Evolutionary conservation across 441 rosid species (phyloP), one percentile per base, ranked within the genome.

Genomic region (Croton setiger): DNA sequence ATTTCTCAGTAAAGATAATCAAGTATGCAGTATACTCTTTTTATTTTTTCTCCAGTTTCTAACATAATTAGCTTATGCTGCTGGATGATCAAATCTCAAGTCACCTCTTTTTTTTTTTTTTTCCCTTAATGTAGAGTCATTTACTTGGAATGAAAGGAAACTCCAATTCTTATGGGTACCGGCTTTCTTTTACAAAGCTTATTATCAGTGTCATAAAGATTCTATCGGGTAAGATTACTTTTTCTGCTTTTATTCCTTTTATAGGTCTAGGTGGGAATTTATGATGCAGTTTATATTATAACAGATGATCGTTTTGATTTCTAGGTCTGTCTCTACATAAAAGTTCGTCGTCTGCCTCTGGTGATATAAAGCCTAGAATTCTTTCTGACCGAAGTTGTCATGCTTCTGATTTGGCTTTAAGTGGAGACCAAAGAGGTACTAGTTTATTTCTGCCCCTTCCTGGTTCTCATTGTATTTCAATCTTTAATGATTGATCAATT

Each of bases 1-100:
- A 57, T 93, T 93, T 80, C 87, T 93, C 10, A 96, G 99, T 76
- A 85, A 88, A 73, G 97, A 93, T 63, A 96, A 96, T 80, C 99
- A 96, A 94, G 99, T 93, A 80, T 60, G 51, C 68, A n/a, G 43
- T 37, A 62, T 63, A 62, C 55, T 57, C 23, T 63, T n/a, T 31
- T 47, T 48, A 68, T 58, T 37, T 5, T 36, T 15, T 11, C 23
- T 39, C 20, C 54, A 44, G 7, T 53, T 59, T 15, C 39, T 49
- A 47, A 47, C 14, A 51, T 59, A 11, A 39, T 39, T 59, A 54
- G 49, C 60, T 10, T 56, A 58, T 67, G 48, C n/a, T 59, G 20
- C 53, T 75, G 37, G 73, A 36, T 59, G 64, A 23, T 68, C 66
- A n/a, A 17, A 65, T 64, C 66, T 68, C 66, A 63, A 60, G 66